phyloP scores from a whole-genome alignment of 2,329 filamentous ascomycete genomes.

The Hypocreales sp. region DNA sequence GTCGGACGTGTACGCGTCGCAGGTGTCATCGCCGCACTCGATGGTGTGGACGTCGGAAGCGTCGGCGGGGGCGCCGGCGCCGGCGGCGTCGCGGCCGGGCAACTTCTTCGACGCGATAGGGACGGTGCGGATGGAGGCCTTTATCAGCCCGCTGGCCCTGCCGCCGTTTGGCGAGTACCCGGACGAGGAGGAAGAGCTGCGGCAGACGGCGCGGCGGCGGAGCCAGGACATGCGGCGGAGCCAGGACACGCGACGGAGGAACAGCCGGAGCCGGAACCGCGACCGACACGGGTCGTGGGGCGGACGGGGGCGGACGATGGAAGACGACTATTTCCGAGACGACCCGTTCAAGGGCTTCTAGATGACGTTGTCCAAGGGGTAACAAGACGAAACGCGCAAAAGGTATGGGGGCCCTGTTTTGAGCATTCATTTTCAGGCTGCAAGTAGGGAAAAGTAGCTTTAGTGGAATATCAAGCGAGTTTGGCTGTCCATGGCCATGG shows the following conservation, averaged over 20 bases:
- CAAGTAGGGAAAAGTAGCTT: too few species aligned
- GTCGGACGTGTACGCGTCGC: conserved; percentile 46
- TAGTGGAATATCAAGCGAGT: too few species aligned
- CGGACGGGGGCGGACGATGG: conserved; percentile 27
- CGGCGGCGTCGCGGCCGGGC: conserved; percentile 17
- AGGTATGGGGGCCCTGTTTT: too few species aligned
- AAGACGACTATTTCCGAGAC: conserved; percentile 35
- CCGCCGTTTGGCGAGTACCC: conserved; percentile 29
- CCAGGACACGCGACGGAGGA: conserved; percentile 3
- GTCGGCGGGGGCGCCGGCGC: conserved; percentile 16
- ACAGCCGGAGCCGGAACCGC: conserved; percentile 37
- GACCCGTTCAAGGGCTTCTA: conserved; percentile 1
- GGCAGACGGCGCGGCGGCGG: conserved; percentile 29
- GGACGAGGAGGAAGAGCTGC: conserved; percentile 34
- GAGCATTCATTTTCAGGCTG: too few species aligned
- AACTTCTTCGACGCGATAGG: conserved; percentile 80
- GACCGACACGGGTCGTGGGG: conserved; percentile 32
- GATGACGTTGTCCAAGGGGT: too few species aligned
- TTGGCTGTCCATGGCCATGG: too few species aligned
- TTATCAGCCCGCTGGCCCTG: conserved; percentile 53
- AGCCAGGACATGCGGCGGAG: conserved; percentile 40
- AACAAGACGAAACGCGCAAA: too few species aligned
- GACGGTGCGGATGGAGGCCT: conserved; percentile 93
- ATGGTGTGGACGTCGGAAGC: conserved; percentile 43
- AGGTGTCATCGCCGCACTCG: too few species aligned